phyloP scores from a whole-genome alignment of 2,329 filamentous ascomycete genomes.

The Penicillium sp. region DNA sequence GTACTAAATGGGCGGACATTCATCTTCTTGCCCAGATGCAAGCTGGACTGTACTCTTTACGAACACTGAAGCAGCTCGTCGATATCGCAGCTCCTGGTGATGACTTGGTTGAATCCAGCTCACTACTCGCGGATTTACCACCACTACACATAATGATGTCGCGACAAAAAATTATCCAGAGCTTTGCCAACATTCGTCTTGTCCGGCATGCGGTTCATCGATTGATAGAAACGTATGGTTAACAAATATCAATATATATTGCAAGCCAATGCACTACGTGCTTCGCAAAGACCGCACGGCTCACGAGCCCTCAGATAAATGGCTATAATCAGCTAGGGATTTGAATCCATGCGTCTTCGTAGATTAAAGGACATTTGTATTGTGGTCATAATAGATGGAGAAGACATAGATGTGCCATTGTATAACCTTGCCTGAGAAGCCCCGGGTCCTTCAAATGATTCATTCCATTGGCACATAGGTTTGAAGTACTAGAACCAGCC shows the following conservation, averaged over 20 bases:
- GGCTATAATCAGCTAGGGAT: neutral
- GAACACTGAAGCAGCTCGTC: constrained; percentile 57
- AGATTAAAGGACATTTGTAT: neutral
- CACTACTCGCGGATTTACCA: constrained; percentile 28
- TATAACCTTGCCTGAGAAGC: neutral
- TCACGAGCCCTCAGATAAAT: neutral
- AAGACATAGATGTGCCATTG: neutral
- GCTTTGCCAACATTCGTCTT: constrained; percentile 9
- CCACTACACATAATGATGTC: constrained; percentile 31
- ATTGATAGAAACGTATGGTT: constrained; percentile 15
- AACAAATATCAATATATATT: neutral
- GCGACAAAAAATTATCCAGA: constrained; percentile 17
- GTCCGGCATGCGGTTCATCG: constrained; percentile 6
- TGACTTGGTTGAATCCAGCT: constrained; percentile 10
- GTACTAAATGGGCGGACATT: constrained; percentile 55
- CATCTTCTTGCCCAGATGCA: constrained; percentile 63
- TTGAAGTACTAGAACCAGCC: neutral
- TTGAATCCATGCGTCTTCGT: neutral
- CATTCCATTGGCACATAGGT: neutral
- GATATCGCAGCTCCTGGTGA: constrained; percentile 29
- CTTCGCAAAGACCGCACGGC: neutral
- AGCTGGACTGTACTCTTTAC: constrained; percentile 60
- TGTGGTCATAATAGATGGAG: neutral
- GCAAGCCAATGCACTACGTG: neutral
- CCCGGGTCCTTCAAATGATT: neutral